These are phyloP conservation scores for Penicillium soppii DNA, from an alignment of 495 filamentous ascomycete genomes.

Conservation along the genomic window DNA sequence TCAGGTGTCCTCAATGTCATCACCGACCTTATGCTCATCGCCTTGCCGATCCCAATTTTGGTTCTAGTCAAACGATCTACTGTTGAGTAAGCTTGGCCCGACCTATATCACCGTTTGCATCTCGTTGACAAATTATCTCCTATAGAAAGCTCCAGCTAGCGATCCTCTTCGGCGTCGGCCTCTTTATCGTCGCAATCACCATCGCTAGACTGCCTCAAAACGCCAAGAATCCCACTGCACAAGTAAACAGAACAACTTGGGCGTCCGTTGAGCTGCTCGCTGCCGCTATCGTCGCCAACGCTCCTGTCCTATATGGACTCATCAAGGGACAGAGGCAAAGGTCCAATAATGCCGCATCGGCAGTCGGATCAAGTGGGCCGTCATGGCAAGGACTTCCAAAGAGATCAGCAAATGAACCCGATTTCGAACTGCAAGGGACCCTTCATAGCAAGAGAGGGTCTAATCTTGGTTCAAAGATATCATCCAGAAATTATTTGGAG, in stretches of 20 bases:
- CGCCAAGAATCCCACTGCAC: conserved; percentile 28
- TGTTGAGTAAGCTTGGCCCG: conserved; percentile 14
- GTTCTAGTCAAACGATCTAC: conserved; percentile 31
- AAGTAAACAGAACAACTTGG: conserved; percentile 43
- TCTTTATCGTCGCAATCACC: conserved; percentile 43
- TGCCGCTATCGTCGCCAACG: conserved; percentile 45
- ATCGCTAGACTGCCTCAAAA: conserved; percentile 37
- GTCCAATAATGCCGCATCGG: conserved; percentile 8
- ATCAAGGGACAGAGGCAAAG: conserved; percentile 7
- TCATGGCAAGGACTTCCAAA: conserved; percentile 6
- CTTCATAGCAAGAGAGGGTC: conserved; percentile 8
- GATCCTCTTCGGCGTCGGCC: conserved; percentile 38
- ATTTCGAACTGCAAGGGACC: conserved; percentile 11
- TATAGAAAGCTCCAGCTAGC: conserved; percentile 36
- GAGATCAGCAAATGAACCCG: conserved; percentile 2
- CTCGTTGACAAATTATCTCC: neutral
- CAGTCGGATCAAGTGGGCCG: conserved; percentile 2
- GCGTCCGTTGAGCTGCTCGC: conserved; percentile 42
- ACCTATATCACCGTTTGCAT: neutral
- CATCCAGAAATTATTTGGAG: neutral
- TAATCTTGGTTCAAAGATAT: neutral
- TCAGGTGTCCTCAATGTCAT: conserved; percentile 37
- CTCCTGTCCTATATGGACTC: conserved; percentile 35
- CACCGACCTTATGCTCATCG: conserved; percentile 43
- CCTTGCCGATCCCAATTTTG: conserved; percentile 40